Evolutionary conservation across 257 asterid genomes (phyloP), one percentile per base, ranked within the genome.

Genomic region (Nicotiana paniculata): DNA sequence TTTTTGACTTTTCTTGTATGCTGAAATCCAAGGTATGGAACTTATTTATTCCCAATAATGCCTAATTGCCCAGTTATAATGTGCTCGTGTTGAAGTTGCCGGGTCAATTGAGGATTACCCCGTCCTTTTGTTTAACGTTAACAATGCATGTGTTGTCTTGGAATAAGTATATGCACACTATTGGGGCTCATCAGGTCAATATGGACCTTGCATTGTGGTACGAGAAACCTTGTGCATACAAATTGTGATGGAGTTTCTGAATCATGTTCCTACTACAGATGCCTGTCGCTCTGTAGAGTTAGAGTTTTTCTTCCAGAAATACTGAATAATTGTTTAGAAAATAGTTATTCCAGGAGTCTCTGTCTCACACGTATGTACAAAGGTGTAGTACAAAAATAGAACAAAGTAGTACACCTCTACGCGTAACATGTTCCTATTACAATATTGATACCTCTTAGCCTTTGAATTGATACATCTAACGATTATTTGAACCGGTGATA

Each of bases 1-100:
- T 96, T 88, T 92, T 88, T 80, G 97, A 96, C 86, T 96, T 93
- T 86, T 93, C 97, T 68, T 90, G 91, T 63, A 91, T 94, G 97
- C 90, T 96, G 65, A 92, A 90, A 84, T 92, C 88, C 63, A 94
- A 96, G 99, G 99, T 96, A 91, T 54, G 87, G 59, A 63, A 80
- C 86, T 84, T 82, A 66, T 17, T 75, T 76, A 21, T 59, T 84
- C 64, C 26, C 63, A 13, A 46, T 11, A 43, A 74, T 48, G n/a
- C 79, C 24, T 75, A 26, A 75, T 75, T 48, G 8, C 62, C 62
- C 79, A 48, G 79, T 51, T 15, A 26, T 48, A 24, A 28, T 64
- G 58, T 72, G 24, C 18, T 72, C 11, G 13, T 72, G 79, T 75
- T 75, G 63, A 75, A 13, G 58, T 74, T 74, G 16, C 26, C 26